Conservation (phyloP, 2,329 filamentous ascomycete species). For the Phialocephala subalpina region DNA sequence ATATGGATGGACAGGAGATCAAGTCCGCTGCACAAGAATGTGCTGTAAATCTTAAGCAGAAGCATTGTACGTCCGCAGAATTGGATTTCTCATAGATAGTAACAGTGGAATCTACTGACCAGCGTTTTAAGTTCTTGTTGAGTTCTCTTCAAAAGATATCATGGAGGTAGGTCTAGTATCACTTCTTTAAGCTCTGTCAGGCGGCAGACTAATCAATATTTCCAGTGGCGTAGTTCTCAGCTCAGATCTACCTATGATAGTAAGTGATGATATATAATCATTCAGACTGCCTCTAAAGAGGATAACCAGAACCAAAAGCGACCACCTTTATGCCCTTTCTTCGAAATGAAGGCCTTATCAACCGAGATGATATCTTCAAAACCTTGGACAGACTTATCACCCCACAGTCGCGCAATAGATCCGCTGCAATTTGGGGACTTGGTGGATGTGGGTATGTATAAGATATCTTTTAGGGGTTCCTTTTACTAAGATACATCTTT, state of each 20-base stretch:
- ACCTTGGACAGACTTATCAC: conserved; percentile 19
- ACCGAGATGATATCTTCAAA: conserved; percentile 23
- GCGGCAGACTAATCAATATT: not conserved
- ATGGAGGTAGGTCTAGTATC: conserved; percentile 18
- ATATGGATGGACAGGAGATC: conserved; percentile 26
- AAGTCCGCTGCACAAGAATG: conserved; percentile 20
- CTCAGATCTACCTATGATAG: conserved; percentile 1
- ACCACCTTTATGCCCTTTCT: conserved; percentile 23
- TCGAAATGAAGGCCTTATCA: conserved; percentile 24
- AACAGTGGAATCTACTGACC: not conserved
- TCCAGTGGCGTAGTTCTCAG: conserved; percentile 15
- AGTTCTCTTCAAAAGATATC: conserved; percentile 19
- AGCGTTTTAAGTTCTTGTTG: conserved; percentile 20
- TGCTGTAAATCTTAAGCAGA: conserved; percentile 25
- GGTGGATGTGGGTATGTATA: conserved; percentile 29
- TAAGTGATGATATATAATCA: conserved; percentile 4
- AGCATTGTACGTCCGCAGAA: conserved; percentile 22
- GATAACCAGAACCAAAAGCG: conserved; percentile 15
- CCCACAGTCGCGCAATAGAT: conserved; percentile 13
- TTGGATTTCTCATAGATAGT: conserved; percentile 19
- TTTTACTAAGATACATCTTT: too few species aligned
- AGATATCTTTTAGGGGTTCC: not conserved
- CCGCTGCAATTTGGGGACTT: conserved; percentile 29
- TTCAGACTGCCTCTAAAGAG: not conserved
- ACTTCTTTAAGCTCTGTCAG: not conserved